phyloP scores from a whole-genome alignment of 805 yeast genomes.

The Cyberlindnera petersonii region DNA sequence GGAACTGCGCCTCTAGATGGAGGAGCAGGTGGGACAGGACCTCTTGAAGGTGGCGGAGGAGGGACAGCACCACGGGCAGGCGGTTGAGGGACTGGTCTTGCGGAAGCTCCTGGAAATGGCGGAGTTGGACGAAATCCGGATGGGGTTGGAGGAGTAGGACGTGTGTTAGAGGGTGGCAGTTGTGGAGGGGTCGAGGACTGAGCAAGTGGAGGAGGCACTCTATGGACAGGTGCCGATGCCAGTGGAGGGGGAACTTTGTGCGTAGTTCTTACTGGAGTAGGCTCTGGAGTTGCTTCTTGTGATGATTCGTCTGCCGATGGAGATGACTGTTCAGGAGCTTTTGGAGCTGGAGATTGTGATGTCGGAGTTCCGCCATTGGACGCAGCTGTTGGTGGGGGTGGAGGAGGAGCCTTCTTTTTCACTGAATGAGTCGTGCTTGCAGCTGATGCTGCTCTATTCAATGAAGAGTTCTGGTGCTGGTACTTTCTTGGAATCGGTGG shows the following conservation, averaged over 20 bases:
- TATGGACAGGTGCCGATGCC: conserved; percentile 16
- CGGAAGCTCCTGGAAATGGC: not conserved
- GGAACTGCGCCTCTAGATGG: conserved; percentile 20
- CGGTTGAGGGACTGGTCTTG: conserved; percentile 9
- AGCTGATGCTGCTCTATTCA: conserved; percentile 26
- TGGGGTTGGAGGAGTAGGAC: conserved; percentile 6
- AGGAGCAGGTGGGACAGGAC: conserved; percentile 17
- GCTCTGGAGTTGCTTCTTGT: conserved; percentile 13
- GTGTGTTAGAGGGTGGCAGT: conserved; percentile 7
- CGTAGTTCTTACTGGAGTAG: conserved; percentile 12
- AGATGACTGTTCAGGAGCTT: conserved; percentile 15
- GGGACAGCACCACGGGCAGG: conserved; percentile 8
- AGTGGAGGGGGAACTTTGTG: conserved; percentile 29
- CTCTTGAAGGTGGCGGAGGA: conserved; percentile 14
- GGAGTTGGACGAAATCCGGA: too few relatives aligned
- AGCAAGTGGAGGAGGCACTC: conserved; percentile 20
- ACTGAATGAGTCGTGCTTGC: conserved; percentile 30
- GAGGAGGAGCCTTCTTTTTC: conserved; percentile 39
- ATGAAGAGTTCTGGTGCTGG: conserved; percentile 36
- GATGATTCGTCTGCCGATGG: conserved; percentile 4
- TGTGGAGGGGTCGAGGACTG: conserved; percentile 6
- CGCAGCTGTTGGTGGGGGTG: conserved; percentile 36
- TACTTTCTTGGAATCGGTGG: conserved; percentile 75
- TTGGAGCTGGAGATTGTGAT: conserved; percentile 12
- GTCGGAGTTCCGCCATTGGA: conserved; percentile 3